Percentiles rank a stretch among this genome's conserved stretches.
These are phyloP conservation scores for Trametes polyzona DNA, from an alignment of 1,284 basidiomycete genomes.

Conservation along the genomic window DNA sequence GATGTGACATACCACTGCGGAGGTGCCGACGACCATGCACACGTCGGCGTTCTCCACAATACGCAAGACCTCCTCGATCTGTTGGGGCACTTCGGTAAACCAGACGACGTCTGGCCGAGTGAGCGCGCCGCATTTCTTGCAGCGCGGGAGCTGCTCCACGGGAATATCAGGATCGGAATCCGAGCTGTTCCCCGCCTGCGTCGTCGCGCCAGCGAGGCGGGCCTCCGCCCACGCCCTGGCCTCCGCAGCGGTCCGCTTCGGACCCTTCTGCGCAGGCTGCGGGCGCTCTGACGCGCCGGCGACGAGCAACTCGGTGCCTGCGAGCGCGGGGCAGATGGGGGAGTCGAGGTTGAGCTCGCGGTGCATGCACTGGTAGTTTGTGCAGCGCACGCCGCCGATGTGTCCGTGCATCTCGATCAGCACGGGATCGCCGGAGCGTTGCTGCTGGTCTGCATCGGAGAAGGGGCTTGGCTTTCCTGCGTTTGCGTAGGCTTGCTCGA, in stretches of 20 bases:
- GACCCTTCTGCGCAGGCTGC: background rate
- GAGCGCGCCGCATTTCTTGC: constrained; percentile 53
- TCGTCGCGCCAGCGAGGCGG: constrained; percentile 1
- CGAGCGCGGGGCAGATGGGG: constrained; percentile 54
- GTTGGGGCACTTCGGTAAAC: constrained; percentile 59
- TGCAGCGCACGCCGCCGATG: constrained; percentile 57
- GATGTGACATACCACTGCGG: constrained; percentile 50
- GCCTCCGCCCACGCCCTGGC: constrained; percentile 19
- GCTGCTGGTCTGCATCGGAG: constrained; percentile 11
- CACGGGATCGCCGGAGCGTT: constrained; percentile 19
- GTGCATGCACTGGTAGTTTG: constrained; percentile 43
- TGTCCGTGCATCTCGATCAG: constrained; percentile 66
- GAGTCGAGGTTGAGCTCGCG: constrained; percentile 44
- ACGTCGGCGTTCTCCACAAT: constrained; percentile 56
- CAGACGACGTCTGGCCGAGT: constrained; percentile 66
- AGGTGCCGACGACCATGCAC: constrained; percentile 65
- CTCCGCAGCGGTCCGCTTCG: constrained; percentile 6
- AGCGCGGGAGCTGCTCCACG: constrained; percentile 51
- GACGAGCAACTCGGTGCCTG: constrained; percentile 51
- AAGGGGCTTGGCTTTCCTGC: background rate
- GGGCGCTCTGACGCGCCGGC: constrained; percentile 22
- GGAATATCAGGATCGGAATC: constrained; percentile 47
- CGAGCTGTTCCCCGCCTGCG: constrained; percentile 23
- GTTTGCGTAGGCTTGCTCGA: constrained; percentile 13
- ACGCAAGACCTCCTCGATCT: constrained; percentile 47